A percentile compares a stretch with the other conserved stretches of the same genome.
phyloP scores from a whole-genome alignment of 495 filamentous ascomycete species.

The Jackrogersella multiformis region DNA sequence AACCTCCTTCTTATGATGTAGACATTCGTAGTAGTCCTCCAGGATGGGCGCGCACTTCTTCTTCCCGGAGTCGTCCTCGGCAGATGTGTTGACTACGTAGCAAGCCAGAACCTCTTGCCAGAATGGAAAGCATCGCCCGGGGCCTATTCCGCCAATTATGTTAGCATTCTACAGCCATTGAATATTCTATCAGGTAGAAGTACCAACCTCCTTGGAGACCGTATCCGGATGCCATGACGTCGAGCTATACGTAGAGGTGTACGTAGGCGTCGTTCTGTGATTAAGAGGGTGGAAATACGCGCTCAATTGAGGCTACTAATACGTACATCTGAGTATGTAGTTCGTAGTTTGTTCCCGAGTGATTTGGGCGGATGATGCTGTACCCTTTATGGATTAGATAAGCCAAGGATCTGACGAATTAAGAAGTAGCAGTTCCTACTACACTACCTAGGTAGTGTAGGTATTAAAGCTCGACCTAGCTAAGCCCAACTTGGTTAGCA shows the following conservation, averaged over 20 bases:
- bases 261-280: slow-evolving; percentile 24
- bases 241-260: slow-evolving; percentile 3
- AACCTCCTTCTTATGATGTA: slow-evolving; percentile 98
- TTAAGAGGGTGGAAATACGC: neutral
- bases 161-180: slow-evolving; percentile 27
- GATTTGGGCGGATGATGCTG: slow-evolving; percentile 27
- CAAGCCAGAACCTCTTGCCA: slow-evolving; percentile 95
- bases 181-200: slow-evolving; percentile 12
- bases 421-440: slow-evolving; percentile 5
- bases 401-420: slow-evolving; percentile 24
- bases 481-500: slow-evolving; percentile 7
- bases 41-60: slow-evolving; percentile 88
- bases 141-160: slow-evolving; percentile 62
- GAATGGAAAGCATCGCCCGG: slow-evolving; percentile 95
- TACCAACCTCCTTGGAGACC: slow-evolving; percentile 79
- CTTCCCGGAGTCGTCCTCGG: slow-evolving; percentile 79
- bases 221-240: slow-evolving; percentile 82
- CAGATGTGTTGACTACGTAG: slow-evolving; percentile 83
- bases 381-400: slow-evolving; percentile 25
- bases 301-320: slow-evolving; percentile 10
- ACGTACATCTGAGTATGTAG: slow-evolving; percentile 3
- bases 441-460: too few relatives aligned
- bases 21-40: slow-evolving; percentile 98
- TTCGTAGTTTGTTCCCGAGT: neutral
- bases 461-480: slow-evolving; percentile 12